Evolutionary conservation across 495 filamentous ascomycete genomes (phyloP).

Genomic region (Podospora tetraspora): DNA sequence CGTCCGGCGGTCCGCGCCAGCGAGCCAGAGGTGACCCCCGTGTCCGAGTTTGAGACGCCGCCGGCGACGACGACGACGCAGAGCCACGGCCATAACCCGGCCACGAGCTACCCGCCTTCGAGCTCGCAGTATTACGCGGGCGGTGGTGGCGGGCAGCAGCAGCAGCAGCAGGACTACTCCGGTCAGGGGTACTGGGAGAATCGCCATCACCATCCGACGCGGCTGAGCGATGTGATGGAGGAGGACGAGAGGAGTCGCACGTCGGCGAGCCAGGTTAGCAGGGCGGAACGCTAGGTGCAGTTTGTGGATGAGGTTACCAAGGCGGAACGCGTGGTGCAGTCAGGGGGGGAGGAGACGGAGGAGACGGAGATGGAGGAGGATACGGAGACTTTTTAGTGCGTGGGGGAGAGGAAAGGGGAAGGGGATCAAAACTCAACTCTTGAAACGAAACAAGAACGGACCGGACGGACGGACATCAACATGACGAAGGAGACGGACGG

Average conservation of each 20-base stretch:
- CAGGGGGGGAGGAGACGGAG: too few species aligned
- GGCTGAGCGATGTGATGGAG: conserved; percentile 91
- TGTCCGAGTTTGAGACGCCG: conserved; percentile 41
- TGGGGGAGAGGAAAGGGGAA: not conserved
- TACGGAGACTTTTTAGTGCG: not conserved
- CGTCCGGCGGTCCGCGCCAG: conserved; percentile 30
- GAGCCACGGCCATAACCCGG: conserved; percentile 3
- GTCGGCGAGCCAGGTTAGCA: conserved; percentile 46
- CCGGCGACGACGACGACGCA: conserved; percentile 24
- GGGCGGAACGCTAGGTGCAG: conserved; percentile 27
- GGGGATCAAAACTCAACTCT: not conserved
- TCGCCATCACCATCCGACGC: conserved; percentile 91
- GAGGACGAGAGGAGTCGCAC: conserved; percentile 67
- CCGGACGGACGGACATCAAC: not conserved
- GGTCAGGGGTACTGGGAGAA: conserved; percentile 74
- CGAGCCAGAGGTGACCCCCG: conserved; percentile 19
- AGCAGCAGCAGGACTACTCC: conserved; percentile 36
- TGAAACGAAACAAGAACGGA: not conserved
- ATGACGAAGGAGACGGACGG: too few species aligned
- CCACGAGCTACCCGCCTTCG: conserved; percentile 35
- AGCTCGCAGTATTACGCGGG: conserved; percentile 26
- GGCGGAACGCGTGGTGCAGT: not conserved
- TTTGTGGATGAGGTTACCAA: not conserved
- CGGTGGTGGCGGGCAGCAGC: conserved; percentile 18
- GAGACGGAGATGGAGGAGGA: too few species aligned